These are phyloP conservation scores for Suillus cothurnatus DNA, from an alignment of 768 basidiomycete species.

Conservation along the genomic window DNA sequence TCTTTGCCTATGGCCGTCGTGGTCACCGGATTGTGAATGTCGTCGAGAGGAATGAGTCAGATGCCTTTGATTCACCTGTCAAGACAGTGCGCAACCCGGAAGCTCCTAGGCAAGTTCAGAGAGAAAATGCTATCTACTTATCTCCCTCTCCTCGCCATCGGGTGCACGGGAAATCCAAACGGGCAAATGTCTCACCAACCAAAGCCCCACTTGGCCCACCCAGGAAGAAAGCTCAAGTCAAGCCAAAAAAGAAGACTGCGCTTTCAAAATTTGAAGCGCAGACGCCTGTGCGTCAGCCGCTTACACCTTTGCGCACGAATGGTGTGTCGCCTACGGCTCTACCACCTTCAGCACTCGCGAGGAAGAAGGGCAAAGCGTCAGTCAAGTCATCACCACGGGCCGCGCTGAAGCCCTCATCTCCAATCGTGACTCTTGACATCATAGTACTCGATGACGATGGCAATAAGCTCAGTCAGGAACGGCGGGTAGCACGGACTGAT, in stretches of 20 bases:
- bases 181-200: slow-evolving; percentile 20
- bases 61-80: slow-evolving; percentile 8
- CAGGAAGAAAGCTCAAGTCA: slow-evolving; percentile 30
- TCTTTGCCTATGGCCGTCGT: slow-evolving; percentile 67
- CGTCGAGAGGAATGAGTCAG: slow-evolving; percentile 26
- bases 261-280: slow-evolving; percentile 17
- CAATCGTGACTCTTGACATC: slow-evolving; percentile 67
- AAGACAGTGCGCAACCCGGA: not conserved
- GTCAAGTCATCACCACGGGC: slow-evolving; percentile 18
- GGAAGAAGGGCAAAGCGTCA: slow-evolving; percentile 24
- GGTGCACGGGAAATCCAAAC: slow-evolving; percentile 16
- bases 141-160: slow-evolving; percentile 23
- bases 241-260: slow-evolving; percentile 17
- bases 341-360: slow-evolving; percentile 22
- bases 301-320: slow-evolving; percentile 35
- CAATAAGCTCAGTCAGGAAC: slow-evolving; percentile 58
- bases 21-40: slow-evolving; percentile 59
- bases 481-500: slow-evolving; percentile 53
- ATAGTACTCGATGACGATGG: slow-evolving; percentile 65
- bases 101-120: slow-evolving; percentile 13
- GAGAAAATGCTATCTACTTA: slow-evolving; percentile 26
- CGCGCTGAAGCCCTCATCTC: slow-evolving; percentile 43
- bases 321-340: slow-evolving; percentile 40
- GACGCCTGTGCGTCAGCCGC: slow-evolving; percentile 39
- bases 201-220: slow-evolving; percentile 26